Base-by-base conservation (phyloP, 192 early-diverging fungal species). In the Obelidium mucronatum region DNA sequence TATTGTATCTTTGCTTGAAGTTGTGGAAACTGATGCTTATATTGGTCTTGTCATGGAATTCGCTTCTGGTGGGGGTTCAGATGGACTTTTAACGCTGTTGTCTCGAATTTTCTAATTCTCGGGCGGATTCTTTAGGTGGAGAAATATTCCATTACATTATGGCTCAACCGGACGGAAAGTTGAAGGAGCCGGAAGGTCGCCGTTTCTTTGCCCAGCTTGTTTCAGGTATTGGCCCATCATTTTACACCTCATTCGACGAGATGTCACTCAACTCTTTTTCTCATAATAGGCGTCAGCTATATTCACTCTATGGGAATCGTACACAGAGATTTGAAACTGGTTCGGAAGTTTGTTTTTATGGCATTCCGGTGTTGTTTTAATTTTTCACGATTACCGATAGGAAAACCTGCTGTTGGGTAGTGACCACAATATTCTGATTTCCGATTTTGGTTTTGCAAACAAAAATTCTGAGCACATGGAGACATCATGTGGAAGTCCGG, bases 111-210 rank as follows among this genome's bases (percentile, higher is more conserved):
- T n/a, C n/a, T n/a, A n/a, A n/a, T n/a, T n/a, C 44, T 48, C 11
- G 44, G 11, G 8, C 44, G 8, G 92, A 78, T 92, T 54, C 22
- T 13, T 5, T 65, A 90, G 94, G 94, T 67, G 97, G 97, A 39
- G 97, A 99, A 84, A 86, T 99, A 58, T 99, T 99, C 81, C 96
- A 99, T 82, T 92, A 98, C 82, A 97, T 99, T 69, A 88, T 99
- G 61, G 96, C 96, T 0, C 96, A 96, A 77, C 91, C 94, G 8
- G 96, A 97, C 76, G 70, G 82, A 40, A 44, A 75, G 28, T 86
- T 99, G 62, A 95, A 92, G 79, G 97, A 99, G 78, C 84, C 85
- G 62, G 97, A 99, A 72, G 96, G 96, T 0, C 91, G 92, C 67
- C 88, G 92, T 56, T 85, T 97, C 64, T 98, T 99, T 88, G 93